These are phyloP conservation scores for Diaporthe amygdali DNA, from an alignment of 2,329 filamentous ascomycete species.

Conservation along the genomic window DNA sequence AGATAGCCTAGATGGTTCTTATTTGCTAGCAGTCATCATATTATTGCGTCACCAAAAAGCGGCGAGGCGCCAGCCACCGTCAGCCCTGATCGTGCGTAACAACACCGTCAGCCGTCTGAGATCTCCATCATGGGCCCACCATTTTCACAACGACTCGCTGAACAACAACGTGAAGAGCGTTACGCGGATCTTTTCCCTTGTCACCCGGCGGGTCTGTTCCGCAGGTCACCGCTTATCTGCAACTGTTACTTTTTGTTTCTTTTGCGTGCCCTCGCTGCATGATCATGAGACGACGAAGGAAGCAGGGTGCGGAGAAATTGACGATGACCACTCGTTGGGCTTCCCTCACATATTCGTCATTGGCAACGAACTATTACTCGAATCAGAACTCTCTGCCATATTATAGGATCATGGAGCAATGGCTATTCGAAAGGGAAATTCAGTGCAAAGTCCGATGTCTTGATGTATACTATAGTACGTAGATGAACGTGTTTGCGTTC, in stretches of 20 bases:
- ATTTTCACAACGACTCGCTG: no score
- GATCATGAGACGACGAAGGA: neutral
- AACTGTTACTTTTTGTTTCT: neutral
- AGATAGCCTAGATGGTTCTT: neutral
- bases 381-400: no score
- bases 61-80: constrained; percentile 1
- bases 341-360: neutral
- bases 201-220: neutral
- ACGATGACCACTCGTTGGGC: neutral
- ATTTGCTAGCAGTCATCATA: no score
- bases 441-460: neutral
- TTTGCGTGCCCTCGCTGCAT: neutral
- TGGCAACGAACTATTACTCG: neutral
- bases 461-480: neutral
- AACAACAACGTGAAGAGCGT: neutral
- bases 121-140: neutral
- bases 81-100: neutral
- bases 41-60: neutral
- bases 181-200: neutral
- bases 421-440: neutral
- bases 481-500: neutral
- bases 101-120: neutral
- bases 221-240: constrained; percentile 11
- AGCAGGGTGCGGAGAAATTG: neutral
- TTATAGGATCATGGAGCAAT: no score